Conservation (phyloP, 2,329 filamentous ascomycete genomes). For the Aspergillus tanneri region DNA sequence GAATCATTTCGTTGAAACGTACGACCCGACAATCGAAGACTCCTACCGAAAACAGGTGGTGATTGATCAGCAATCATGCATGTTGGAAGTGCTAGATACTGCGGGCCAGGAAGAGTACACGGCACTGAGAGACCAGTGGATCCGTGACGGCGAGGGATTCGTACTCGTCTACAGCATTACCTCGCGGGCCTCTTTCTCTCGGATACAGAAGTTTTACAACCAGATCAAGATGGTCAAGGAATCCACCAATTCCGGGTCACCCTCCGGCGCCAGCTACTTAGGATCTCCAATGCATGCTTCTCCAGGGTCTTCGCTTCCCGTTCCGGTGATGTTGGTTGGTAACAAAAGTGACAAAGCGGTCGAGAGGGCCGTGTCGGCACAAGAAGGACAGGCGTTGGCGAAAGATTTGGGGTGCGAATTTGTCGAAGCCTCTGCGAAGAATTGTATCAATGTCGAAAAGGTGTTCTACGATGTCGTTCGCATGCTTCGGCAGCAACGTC, state of each 20-base stretch:
- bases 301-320: constrained; percentile 57
- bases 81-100: constrained; percentile 96
- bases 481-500: constrained; percentile 79
- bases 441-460: constrained; percentile 97
- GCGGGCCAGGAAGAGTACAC: constrained; percentile 99
- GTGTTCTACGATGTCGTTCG: constrained; percentile 97
- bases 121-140: constrained; percentile 95
- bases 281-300: constrained; percentile 51
- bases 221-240: constrained; percentile 98
- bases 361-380: constrained; percentile 92
- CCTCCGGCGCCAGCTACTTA: constrained; percentile 51
- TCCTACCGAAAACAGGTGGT: constrained; percentile 70
- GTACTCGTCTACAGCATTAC: constrained; percentile 98
- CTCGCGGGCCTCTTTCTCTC: constrained; percentile 88
- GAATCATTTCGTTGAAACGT: constrained; percentile 97
- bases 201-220: constrained; percentile 93
- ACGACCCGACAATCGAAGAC: constrained; percentile 68
- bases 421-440: constrained; percentile 94
- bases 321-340: constrained; percentile 96
- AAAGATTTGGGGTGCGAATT: constrained; percentile 94
- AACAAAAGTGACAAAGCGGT: constrained; percentile 98
- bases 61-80: constrained; percentile 92
- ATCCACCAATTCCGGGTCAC: constrained; percentile 60
- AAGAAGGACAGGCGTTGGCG: constrained; percentile 89
- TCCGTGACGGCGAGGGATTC: constrained; percentile 94